These are phyloP conservation scores for Mucor indicus DNA, from an alignment of 371 early-diverging fungal species.

Conservation along the genomic window DNA sequence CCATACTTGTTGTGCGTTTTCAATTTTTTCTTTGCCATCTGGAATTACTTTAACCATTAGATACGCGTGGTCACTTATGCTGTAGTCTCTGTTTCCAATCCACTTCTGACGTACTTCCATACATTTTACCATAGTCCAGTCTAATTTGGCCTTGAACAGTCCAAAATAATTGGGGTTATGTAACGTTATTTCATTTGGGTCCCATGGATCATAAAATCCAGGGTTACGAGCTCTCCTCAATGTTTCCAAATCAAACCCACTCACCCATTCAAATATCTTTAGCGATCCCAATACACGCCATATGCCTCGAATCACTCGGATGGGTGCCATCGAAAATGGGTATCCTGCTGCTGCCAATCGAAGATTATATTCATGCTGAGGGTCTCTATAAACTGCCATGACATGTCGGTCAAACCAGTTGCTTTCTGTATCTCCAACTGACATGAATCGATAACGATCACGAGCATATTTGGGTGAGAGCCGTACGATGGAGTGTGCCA, in stretches of 20 bases:
- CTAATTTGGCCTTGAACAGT: conserved; percentile 69
- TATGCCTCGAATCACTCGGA: conserved; percentile 10
- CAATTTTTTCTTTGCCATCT: conserved; percentile 14
- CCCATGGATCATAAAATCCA: conserved; percentile 77
- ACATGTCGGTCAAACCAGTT: conserved; percentile 70
- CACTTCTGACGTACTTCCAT: conserved; percentile 47
- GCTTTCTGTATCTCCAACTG: conserved; percentile 67
- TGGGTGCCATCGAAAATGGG: conserved; percentile 15
- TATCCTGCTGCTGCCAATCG: conserved; percentile 41
- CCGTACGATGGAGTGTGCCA: conserved; percentile 78
- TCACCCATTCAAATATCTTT: conserved; percentile 7
- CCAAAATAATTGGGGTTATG: conserved; percentile 62
- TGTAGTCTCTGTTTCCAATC: conserved; percentile 66
- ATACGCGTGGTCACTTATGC: conserved; percentile 74
- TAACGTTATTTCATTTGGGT: conserved; percentile 60
- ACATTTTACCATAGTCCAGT: conserved; percentile 71
- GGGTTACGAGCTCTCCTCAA: conserved; percentile 62
- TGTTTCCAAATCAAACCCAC: conserved; percentile 50
- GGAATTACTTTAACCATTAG: conserved; percentile 60
- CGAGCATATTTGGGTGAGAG: conserved; percentile 63
- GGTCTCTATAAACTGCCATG: conserved; percentile 19
- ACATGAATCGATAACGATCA: conserved; percentile 65
- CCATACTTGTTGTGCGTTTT: conserved; percentile 14
- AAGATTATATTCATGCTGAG: conserved; percentile 20
- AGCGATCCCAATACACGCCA: conserved; percentile 16